These are phyloP conservation scores for Aspergillus saccharolyticus DNA, from an alignment of 495 filamentous ascomycete genomes.

Conservation along the genomic window DNA sequence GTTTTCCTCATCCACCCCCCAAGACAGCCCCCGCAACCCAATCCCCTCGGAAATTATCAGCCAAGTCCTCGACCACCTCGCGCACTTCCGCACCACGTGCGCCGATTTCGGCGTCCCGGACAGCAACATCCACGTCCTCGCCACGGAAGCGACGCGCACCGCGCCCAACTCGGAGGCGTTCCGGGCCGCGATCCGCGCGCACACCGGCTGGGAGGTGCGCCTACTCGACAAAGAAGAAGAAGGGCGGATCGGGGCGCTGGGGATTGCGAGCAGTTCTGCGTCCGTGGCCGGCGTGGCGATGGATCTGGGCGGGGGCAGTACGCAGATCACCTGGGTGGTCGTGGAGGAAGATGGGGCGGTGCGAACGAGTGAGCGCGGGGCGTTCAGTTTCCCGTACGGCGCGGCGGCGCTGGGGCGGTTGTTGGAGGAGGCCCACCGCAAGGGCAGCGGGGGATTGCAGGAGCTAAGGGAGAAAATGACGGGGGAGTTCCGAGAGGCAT, in stretches of 20 bases:
- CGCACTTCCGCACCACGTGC: slow-evolving; percentile 67
- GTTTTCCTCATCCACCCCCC: no score
- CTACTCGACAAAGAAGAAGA: slow-evolving; percentile 75
- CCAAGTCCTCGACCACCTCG: slow-evolving; percentile 55
- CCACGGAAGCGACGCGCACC: slow-evolving; percentile 80
- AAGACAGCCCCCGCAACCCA: slow-evolving; percentile 30
- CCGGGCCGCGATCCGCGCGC: slow-evolving; percentile 51
- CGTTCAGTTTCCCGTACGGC: slow-evolving; percentile 70
- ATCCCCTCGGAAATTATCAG: slow-evolving; percentile 59
- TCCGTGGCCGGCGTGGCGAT: slow-evolving; percentile 66
- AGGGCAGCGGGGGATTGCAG: slow-evolving; percentile 5
- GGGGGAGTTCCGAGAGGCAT: slow-evolving; percentile 52
- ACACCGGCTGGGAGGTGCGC: slow-evolving; percentile 60
- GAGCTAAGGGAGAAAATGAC: slow-evolving; percentile 52
- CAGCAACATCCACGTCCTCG: slow-evolving; percentile 64
- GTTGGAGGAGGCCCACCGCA: slow-evolving; percentile 38
- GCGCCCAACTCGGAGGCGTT: slow-evolving; percentile 69
- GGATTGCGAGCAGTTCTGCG: slow-evolving; percentile 66
- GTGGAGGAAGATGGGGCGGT: slow-evolving; percentile 47
- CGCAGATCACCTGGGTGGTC: slow-evolving; percentile 81
- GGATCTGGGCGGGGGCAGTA: slow-evolving; percentile 83
- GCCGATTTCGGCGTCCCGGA: slow-evolving; percentile 59
- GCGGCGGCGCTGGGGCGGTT: slow-evolving; percentile 68
- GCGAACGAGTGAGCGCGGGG: slow-evolving; percentile 37
- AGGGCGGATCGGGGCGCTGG: slow-evolving; percentile 73